Conservation (phyloP, 2,329 filamentous ascomycete species). For the Exutisphaerella laricina region DNA sequence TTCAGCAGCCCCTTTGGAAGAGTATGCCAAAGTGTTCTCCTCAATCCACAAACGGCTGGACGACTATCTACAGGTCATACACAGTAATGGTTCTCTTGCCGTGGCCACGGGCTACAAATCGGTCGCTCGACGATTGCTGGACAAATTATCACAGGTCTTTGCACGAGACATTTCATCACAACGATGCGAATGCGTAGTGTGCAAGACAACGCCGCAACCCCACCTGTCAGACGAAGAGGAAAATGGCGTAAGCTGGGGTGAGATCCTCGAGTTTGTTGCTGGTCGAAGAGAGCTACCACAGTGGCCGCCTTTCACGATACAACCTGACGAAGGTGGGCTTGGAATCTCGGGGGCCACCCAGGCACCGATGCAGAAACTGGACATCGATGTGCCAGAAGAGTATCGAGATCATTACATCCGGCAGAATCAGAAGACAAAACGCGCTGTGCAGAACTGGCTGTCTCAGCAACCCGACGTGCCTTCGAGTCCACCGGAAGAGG, state of each 20-base stretch:
- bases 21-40: slow-evolving; percentile 59
- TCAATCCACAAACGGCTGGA: slow-evolving; percentile 79
- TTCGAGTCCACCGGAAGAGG: slow-evolving; percentile 73
- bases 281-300: slow-evolving; percentile 77
- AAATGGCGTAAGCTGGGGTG: slow-evolving; percentile 83
- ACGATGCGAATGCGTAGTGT: slow-evolving; percentile 82
- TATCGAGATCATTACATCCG: slow-evolving; percentile 88
- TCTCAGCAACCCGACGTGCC: slow-evolving; percentile 69
- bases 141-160: slow-evolving; percentile 90
- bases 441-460: slow-evolving; percentile 88
- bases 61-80: slow-evolving; percentile 76
- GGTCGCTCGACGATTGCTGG: slow-evolving; percentile 81
- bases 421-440: slow-evolving; percentile 86
- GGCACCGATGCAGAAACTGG: slow-evolving; percentile 68
- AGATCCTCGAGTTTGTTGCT: slow-evolving; percentile 87
- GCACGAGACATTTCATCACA: slow-evolving; percentile 83
- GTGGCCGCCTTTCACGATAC: slow-evolving; percentile 81
- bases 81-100: slow-evolving; percentile 80
- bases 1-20: slow-evolving; percentile 32
- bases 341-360: slow-evolving; percentile 51
- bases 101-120: slow-evolving; percentile 94
- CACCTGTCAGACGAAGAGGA: slow-evolving; percentile 48
- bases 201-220: slow-evolving; percentile 48
- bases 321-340: slow-evolving; percentile 51
- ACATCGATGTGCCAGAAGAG: slow-evolving; percentile 90